Conservation (phyloP, 2,329 filamentous ascomycete genomes). For the Ceratocystis variospora region DNA sequence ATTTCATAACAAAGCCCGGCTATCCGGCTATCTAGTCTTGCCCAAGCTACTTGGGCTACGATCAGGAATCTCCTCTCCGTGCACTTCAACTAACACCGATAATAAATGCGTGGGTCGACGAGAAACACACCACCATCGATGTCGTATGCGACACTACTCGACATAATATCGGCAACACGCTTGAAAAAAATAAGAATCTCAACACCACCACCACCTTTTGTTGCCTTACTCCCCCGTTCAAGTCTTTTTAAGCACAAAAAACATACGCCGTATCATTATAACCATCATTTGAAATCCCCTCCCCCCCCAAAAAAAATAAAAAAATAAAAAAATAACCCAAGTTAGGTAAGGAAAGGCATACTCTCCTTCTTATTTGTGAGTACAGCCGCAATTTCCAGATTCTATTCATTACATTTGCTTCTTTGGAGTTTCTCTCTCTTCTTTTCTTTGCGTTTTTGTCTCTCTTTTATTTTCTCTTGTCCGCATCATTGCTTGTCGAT, state of each 20-base stretch:
- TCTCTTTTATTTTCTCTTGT: neutral
- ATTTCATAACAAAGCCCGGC: neutral
- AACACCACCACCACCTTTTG: neutral
- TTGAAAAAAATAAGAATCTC: neutral
- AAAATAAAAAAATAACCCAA: neutral
- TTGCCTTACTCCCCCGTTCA: neutral
- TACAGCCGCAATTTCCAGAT: neutral
- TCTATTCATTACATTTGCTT: slow-evolving; percentile 4
- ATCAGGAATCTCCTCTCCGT: neutral
- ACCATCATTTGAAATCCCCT: neutral
- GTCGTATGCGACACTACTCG: neutral
- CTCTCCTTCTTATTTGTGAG: slow-evolving; percentile 6
- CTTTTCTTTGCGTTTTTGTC: neutral
- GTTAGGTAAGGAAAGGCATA: neutral
- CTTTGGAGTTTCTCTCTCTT: neutral
- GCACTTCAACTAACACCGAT: neutral
- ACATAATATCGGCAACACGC: neutral
- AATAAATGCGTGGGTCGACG: neutral
- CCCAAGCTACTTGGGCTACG: neutral
- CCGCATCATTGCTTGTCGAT: neutral
- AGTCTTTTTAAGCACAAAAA: neutral
- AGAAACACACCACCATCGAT: neutral
- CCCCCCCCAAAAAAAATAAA: neutral
- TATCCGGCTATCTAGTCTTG: neutral
- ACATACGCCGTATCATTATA: neutral